Evolutionary conservation across 2,329 filamentous ascomycete species (phyloP).

Genomic region (Botrytis sinoallii): DNA sequence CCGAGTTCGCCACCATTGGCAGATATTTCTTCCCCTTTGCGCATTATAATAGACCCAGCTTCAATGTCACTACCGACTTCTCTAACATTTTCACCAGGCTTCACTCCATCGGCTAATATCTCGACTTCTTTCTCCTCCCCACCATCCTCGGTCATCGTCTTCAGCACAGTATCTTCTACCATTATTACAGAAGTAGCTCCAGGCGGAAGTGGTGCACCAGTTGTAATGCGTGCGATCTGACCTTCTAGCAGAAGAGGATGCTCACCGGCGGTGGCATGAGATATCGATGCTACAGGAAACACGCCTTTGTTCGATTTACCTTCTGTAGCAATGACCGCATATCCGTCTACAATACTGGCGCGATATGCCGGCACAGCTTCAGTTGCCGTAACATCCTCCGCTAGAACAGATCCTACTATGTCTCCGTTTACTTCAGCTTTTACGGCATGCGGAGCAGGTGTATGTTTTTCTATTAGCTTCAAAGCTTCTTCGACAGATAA

Average conservation of each 20-base stretch:
- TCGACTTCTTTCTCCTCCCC: conserved; percentile 84
- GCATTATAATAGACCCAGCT: conserved; percentile 65
- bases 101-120: conserved; percentile 74
- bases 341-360: conserved; percentile 96
- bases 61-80: conserved; percentile 87
- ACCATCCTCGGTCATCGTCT: conserved; percentile 71
- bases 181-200: conserved; percentile 91
- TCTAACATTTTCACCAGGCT: conserved; percentile 80
- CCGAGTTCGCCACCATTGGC: conserved; percentile 88
- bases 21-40: conserved; percentile 77
- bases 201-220: conserved; percentile 83
- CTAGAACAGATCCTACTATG: conserved; percentile 75
- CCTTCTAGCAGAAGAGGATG: conserved; percentile 64
- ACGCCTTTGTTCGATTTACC: conserved; percentile 66
- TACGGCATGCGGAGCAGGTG: conserved; percentile 59
- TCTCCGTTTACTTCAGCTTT: conserved; percentile 59
- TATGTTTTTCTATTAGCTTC: conserved; percentile 66
- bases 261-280: conserved; percentile 75
- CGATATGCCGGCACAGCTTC: conserved; percentile 91
- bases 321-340: conserved; percentile 71
- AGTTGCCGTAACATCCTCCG: conserved; percentile 69
- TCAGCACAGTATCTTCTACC: conserved; percentile 89
- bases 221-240: conserved; percentile 86
- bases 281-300: conserved; percentile 83
- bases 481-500: conserved; percentile 80